Evolutionary conservation across 2,329 filamentous ascomycete genomes (phyloP), one percentile per base, ranked within the genome.

Genomic region (Aspergillus tamarii): DNA sequence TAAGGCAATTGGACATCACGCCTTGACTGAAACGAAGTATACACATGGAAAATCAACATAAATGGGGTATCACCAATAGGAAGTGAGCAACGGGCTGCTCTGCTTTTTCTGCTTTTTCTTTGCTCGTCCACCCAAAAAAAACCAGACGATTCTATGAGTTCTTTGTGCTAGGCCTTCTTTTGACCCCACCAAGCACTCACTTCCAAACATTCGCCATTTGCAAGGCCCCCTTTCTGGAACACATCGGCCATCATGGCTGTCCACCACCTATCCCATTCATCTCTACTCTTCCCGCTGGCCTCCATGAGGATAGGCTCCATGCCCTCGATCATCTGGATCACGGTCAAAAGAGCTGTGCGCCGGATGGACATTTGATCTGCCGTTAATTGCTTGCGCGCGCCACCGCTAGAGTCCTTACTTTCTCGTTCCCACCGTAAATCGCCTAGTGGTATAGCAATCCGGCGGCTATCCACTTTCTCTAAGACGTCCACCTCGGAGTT

Each of bases 261-360:
- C 80, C 91, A 88, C 94, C 94, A 97, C 48, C 88, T 84, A 76
- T 96, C 91, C 93, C 93, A 97, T 80, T 97, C 94, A 70, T 96
- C 93, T 73, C 91, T 88, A 72, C 90, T 92, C 83, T 96, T 96
- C 16, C 90, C 91, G 73, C 91, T 96, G 53, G 88, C 88, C 72
- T 96, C 91, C 70, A 91, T 87, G 69, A 97, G 81, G 63, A 95
- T 80, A 6, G 92, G 92, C 78, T 97, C 94, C 71, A 97, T 81
- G 66, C 90, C 90, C 75, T 95, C 92, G 60, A 96, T 92, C 84
- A 93, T 87, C 74, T 94, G 91, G 59, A 96, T 87, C 7, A 94
- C 88, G 2, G 91, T 93, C 73, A 91, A 81, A 61, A 97, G 84
- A n/a, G 93, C 93, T 12, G 92, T 94, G 71, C 89, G 85, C 60